Conservation (phyloP, 345 rosid species). For the Raphanus raphanistrum region DNA sequence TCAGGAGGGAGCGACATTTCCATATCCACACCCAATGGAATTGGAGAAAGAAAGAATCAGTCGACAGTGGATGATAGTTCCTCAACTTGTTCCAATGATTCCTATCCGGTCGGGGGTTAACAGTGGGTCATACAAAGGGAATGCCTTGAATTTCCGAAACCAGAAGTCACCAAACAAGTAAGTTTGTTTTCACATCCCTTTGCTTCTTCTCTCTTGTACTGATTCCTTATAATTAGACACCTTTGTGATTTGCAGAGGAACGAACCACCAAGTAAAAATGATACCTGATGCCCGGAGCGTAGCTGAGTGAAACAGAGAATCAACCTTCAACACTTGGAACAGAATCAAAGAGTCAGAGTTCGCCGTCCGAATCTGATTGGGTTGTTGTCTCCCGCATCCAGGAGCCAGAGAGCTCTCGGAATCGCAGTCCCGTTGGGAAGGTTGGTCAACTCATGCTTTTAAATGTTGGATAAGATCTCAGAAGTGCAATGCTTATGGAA, state of each 20-base stretch:
- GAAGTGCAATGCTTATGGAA: neutral
- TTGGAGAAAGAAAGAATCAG: conserved; percentile 56
- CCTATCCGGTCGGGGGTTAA: conserved; percentile 68
- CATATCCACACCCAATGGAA: conserved; percentile 62
- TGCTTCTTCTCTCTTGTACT: conserved; percentile 14
- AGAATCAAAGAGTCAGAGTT: conserved; percentile 45
- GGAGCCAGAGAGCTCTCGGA: conserved; percentile 45
- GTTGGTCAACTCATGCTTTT: conserved; percentile 35
- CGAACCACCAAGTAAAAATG: conserved; percentile 50
- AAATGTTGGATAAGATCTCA: neutral
- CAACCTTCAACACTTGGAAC: conserved; percentile 44
- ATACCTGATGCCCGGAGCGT: conserved; percentile 46
- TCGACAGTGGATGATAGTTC: conserved; percentile 87
- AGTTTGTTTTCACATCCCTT: neutral
- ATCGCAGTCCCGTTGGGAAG: conserved; percentile 44
- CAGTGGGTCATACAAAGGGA: conserved; percentile 63
- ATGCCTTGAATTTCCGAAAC: conserved; percentile 48
- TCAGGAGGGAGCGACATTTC: conserved; percentile 58
- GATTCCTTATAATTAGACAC: neutral
- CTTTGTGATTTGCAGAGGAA: conserved; percentile 46
- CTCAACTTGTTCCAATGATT: conserved; percentile 94
- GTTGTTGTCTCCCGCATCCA: conserved; percentile 46
- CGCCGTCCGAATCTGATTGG: conserved; percentile 52
- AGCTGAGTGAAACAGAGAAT: conserved; percentile 51
- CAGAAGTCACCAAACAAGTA: conserved; percentile 57